phyloP scores from a whole-genome alignment of 192 early-diverging fungal genomes.

The Mortierella hygrophila region DNA sequence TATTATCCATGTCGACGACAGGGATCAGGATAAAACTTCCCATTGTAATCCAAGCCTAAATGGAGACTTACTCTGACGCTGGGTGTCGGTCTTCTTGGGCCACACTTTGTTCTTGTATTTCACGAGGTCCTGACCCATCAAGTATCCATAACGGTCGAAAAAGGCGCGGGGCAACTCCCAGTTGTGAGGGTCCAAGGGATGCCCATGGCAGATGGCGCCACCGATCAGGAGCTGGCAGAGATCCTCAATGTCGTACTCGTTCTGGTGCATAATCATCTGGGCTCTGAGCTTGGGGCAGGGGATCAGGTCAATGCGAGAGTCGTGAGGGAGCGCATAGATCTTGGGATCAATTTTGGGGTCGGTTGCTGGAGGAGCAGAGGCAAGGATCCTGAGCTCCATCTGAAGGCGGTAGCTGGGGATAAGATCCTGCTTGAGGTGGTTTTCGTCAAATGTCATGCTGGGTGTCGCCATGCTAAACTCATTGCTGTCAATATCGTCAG shows the following conservation, averaged over 20 bases:
- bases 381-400: conserved; percentile 39
- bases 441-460: conserved; percentile 35
- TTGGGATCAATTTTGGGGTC: conserved; percentile 52
- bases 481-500: conserved; percentile 53
- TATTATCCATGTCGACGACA: not conserved
- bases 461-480: conserved; percentile 49
- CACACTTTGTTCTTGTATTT: conserved; percentile 57
- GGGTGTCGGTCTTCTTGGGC: conserved; percentile 43
- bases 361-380: conserved; percentile 48
- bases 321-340: conserved; percentile 49
- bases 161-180: conserved; percentile 59
- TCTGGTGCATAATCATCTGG: conserved; percentile 55
- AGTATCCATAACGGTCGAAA: conserved; percentile 57
- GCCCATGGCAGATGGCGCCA: conserved; percentile 59
- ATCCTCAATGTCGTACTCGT: conserved; percentile 55
- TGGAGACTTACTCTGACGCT: conserved; percentile 25
- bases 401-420: conserved; percentile 47
- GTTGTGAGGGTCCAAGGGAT: conserved; percentile 54
- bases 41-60: not conserved
- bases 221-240: conserved; percentile 55
- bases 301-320: conserved; percentile 57
- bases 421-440: conserved; percentile 18
- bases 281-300: conserved; percentile 58
- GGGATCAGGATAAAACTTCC: not conserved
- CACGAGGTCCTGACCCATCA: conserved; percentile 53